Evolutionary conservation across 345 rosid species (phyloP), one percentile per base, ranked within the genome.

Genomic region (Bretschneidera sinensis): DNA sequence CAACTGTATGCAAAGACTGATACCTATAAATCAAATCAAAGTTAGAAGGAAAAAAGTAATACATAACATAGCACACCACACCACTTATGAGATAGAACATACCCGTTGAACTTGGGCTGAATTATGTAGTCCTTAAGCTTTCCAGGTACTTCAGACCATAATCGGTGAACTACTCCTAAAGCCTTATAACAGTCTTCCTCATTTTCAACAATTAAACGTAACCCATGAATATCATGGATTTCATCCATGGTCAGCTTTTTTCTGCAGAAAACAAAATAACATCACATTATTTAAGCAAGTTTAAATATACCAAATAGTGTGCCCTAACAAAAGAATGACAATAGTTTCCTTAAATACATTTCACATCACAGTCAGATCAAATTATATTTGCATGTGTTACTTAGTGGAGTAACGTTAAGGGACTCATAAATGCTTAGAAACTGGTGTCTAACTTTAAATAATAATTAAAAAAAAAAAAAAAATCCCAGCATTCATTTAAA

Each of bases 141-240:
- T 59, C 95, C 99, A 61, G 97, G 87, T 9, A 94, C 88, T 82
- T 87, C 85, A 59, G 87, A 71, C 97, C 99, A 94, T 63, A 94
- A 35, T 54, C 77, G 71, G 64, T 82, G 89, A 68, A 94, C 96
- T 21, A 81, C 79, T 54, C 70, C 77, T 68, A 88, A 59, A 23
- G 95, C 97, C 64, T 74, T 75, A 64, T 86, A 90, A 78, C 97
- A 90, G 71, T 94, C 96, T 60, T 79, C 85, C 73, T 83, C 82
- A 7, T 76, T 90, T 68, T 86, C 81, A 66, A 94, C 95, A 75
- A 94, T 86, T 68, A 94, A 62, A 31, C 97, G 95, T 28, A 94
- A 52, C 58, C 99, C 99, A 43, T 90, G 95, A 71, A 94, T 88
- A 76, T 94, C 99, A 54, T 94, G 96, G 68, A 94, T 90, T 71